Evolutionary conservation across 108 stramenopile genomes (phyloP).

Genomic region (Skeletonema menzelii): DNA sequence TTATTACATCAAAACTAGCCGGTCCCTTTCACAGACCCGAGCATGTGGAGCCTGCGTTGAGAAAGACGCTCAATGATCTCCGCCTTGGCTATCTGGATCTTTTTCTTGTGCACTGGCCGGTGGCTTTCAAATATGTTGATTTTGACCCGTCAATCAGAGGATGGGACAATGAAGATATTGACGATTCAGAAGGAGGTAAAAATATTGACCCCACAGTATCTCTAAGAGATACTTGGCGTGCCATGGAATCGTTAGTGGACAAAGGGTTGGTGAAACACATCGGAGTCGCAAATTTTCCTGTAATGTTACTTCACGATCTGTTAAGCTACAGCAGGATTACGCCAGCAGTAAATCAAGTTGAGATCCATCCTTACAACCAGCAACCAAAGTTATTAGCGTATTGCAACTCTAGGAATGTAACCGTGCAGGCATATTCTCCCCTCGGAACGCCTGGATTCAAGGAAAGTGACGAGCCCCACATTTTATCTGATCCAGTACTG

Average conservation of each 20-base stretch:
- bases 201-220: constrained; percentile 67
- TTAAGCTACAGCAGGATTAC: constrained; percentile 58
- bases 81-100: constrained; percentile 88
- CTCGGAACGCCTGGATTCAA: constrained; percentile 76
- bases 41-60: constrained; percentile 69
- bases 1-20: constrained; percentile 84
- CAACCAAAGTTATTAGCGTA: constrained; percentile 72
- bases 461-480: constrained; percentile 50
- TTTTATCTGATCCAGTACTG: constrained; percentile 61
- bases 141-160: constrained; percentile 58
- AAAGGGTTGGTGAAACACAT: constrained; percentile 71
- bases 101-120: constrained; percentile 91
- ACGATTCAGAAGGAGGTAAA: constrained; percentile 69
- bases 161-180: constrained; percentile 82
- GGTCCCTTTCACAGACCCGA: constrained; percentile 78
- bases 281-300: constrained; percentile 88
- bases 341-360: constrained; percentile 87
- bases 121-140: constrained; percentile 77
- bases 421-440: constrained; percentile 84
- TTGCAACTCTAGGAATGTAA: constrained; percentile 65
- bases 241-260: constrained; percentile 80
- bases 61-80: constrained; percentile 77
- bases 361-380: constrained; percentile 86
- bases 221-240: constrained; percentile 46
- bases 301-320: constrained; percentile 76